These are phyloP conservation scores for Monilinia polystroma DNA, from an alignment of 2,329 filamentous ascomycete species.

Conservation along the genomic window DNA sequence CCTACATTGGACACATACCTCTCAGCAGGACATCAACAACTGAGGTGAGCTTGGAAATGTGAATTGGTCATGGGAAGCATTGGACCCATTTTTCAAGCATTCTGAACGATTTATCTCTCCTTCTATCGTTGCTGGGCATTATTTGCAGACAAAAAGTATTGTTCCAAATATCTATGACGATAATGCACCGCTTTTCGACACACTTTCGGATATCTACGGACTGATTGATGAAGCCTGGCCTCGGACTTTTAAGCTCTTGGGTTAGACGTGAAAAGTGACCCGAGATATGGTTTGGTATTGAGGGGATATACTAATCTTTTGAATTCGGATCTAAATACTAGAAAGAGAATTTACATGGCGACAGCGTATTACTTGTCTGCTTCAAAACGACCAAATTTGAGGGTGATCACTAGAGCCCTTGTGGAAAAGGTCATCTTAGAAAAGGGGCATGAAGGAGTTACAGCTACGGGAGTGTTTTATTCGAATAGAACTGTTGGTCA, in stretches of 20 bases:
- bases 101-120: slow-evolving; percentile 18
- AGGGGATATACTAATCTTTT: slow-evolving; percentile 49
- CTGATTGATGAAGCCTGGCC: slow-evolving; percentile 10
- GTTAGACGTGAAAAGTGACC: slow-evolving; percentile 4
- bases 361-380: slow-evolving; percentile 31
- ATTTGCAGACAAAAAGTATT: neutral
- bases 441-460: neutral
- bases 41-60: slow-evolving; percentile 40
- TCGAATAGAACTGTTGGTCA: slow-evolving; percentile 29
- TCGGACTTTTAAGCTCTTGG: neutral
- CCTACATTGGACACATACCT: slow-evolving; percentile 32
- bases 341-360: slow-evolving; percentile 28
- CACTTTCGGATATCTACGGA: neutral
- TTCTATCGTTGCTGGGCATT: slow-evolving; percentile 6
- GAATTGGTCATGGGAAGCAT: slow-evolving; percentile 34
- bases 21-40: slow-evolving; percentile 40
- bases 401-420: slow-evolving; percentile 79
- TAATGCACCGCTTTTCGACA: neutral
- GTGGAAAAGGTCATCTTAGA: slow-evolving; percentile 62
- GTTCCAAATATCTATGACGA: slow-evolving; percentile 52
- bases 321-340: slow-evolving; percentile 23
- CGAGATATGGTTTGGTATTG: slow-evolving; percentile 1
- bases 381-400: slow-evolving; percentile 57
- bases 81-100: slow-evolving; percentile 45
- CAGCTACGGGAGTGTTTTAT: neutral